phyloP scores from a whole-genome alignment of 768 basidiomycete genomes.

The Tubosaeta sp. region DNA sequence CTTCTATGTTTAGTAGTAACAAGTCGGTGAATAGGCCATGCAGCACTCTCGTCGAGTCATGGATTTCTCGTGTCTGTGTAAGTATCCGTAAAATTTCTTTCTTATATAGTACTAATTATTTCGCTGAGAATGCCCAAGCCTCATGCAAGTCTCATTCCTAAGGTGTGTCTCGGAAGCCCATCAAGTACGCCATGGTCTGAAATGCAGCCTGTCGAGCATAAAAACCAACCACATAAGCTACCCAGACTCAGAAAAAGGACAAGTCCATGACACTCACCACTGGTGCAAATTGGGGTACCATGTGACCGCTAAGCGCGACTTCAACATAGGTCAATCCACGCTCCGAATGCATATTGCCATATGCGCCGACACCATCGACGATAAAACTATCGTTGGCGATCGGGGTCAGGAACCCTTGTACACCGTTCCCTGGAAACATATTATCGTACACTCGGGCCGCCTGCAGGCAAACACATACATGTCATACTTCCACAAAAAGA shows the following conservation, averaged over 20 bases:
- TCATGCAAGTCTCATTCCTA: no score
- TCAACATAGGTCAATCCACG: conserved; percentile 66
- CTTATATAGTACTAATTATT: no score
- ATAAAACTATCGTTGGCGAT: conserved; percentile 63
- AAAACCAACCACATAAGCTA: background rate
- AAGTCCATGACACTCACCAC: conserved; percentile 42
- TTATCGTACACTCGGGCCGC: background rate
- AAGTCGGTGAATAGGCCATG: no score
- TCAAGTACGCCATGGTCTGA: conserved; percentile 63
- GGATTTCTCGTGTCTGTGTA: no score
- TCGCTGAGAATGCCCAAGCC: no score
- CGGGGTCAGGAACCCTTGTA: conserved; percentile 72
- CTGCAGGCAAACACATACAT: conserved; percentile 23
- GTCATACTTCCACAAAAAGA: conserved; percentile 32
- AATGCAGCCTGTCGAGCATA: conserved; percentile 48
- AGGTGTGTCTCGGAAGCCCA: conserved; percentile 56
- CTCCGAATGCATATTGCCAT: conserved; percentile 62
- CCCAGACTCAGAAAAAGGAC: background rate
- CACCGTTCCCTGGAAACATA: conserved; percentile 43
- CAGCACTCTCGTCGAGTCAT: no score
- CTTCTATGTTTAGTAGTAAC: no score
- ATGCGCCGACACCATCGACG: conserved; percentile 65
- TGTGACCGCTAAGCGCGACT: conserved; percentile 66
- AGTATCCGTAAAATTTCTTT: no score
- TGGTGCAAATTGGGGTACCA: conserved; percentile 70